Conservation (phyloP, 768 basidiomycete genomes). For the Porphyrellus cyaneotinctus region DNA sequence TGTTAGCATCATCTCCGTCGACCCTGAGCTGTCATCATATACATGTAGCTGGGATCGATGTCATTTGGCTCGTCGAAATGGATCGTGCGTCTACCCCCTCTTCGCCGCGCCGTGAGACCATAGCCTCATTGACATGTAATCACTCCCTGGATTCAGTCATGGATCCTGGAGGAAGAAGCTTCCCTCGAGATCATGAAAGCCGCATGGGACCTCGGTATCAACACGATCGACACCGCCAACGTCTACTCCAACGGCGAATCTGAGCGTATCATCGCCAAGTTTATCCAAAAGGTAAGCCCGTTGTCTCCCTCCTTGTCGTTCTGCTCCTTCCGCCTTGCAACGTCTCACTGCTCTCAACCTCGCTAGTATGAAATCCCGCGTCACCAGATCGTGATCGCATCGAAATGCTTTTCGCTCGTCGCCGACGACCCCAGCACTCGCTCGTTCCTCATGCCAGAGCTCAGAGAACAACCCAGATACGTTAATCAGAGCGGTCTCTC, state of each 20-base stretch:
- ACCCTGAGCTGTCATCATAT: not conserved
- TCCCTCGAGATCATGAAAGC: slow-evolving; percentile 34
- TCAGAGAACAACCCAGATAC: slow-evolving; percentile 14
- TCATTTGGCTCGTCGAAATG: slow-evolving; percentile 27
- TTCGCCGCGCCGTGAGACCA: not conserved
- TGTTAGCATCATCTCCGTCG: not conserved
- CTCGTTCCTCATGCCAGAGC: not conserved
- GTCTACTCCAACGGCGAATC: slow-evolving; percentile 36
- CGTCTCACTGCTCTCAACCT: not conserved
- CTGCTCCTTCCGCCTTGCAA: no score
- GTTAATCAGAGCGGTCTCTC: slow-evolving; percentile 34
- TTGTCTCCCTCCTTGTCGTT: not conserved
- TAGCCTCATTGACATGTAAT: not conserved
- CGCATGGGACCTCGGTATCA: slow-evolving; percentile 40
- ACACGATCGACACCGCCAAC: slow-evolving; percentile 40
- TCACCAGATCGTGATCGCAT: slow-evolving; percentile 29
- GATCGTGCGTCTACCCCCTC: slow-evolving; percentile 15
- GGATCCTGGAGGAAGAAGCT: slow-evolving; percentile 28
- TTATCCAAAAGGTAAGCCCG: slow-evolving; percentile 31
- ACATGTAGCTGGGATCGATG: slow-evolving; percentile 25
- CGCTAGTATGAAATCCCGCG: slow-evolving; percentile 32
- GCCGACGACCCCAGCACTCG: not conserved
- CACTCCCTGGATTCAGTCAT: slow-evolving; percentile 11
- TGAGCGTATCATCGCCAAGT: slow-evolving; percentile 36
- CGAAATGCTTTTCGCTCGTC: slow-evolving; percentile 26